These are phyloP conservation scores for Erodium chrysanthum DNA, from an alignment of 441 rosid genomes.

Conservation along the genomic window DNA sequence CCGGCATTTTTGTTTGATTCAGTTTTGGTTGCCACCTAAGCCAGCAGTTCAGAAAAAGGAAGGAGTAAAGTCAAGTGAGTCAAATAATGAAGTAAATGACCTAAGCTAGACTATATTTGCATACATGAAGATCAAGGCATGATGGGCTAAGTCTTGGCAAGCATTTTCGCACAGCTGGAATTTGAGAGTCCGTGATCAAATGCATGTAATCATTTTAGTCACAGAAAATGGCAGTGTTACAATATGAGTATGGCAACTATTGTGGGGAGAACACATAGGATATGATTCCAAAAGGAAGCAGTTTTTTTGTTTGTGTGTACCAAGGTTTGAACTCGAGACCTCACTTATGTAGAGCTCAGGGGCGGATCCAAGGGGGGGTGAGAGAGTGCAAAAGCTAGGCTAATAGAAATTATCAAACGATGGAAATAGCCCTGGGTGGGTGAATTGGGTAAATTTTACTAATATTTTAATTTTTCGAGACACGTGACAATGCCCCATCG, in stretches of 20 bases:
- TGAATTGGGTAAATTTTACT: too few species aligned
- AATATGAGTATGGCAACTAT: neutral
- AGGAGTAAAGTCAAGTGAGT: neutral
- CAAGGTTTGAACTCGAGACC: too few species aligned
- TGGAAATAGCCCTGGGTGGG: too few species aligned
- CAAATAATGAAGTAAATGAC: slow-evolving; percentile 15
- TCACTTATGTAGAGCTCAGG: too few species aligned
- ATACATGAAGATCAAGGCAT: neutral
- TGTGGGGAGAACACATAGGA: neutral
- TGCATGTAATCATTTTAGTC: neutral
- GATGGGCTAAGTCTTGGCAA: neutral
- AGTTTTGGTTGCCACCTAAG: slow-evolving; percentile 96
- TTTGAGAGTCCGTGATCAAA: neutral
- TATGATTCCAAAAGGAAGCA: neutral
- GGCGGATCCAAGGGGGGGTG: too few species aligned
- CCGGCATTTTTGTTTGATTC: slow-evolving; percentile 98
- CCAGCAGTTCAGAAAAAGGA: slow-evolving; percentile 22
- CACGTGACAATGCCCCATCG: too few species aligned
- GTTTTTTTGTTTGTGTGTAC: too few species aligned
- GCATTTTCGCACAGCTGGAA: neutral
- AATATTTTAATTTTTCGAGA: too few species aligned
- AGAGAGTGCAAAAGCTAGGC: too few species aligned
- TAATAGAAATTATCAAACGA: too few species aligned
- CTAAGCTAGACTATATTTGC: neutral
- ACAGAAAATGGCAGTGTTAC: neutral